Base-by-base conservation (phyloP, 257 asterid genomes). In the Przewalskia tangutica region DNA sequence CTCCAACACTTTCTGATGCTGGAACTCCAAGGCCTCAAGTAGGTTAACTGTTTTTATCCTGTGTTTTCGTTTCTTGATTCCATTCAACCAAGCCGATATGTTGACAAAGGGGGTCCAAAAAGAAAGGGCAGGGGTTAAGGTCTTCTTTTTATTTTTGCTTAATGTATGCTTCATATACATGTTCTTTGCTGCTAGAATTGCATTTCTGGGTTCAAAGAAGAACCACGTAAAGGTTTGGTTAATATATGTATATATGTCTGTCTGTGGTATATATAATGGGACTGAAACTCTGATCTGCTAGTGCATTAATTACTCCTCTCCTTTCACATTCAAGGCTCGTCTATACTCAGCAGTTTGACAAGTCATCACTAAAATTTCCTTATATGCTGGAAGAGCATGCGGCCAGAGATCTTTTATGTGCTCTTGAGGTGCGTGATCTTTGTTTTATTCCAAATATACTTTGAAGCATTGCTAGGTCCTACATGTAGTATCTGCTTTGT, bases 351-450 rank as follows among this genome's bases (percentile, higher is more conserved):
- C 77, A 38, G 12, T 65, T 13, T 16, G 11, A 36, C 27, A 34
- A 65, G 13, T 36, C 10, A 1, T 65, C 27, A 36, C 75, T 36
- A 1, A 36, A 1, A 7, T 65, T 65, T 65, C 8, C 46, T 1
- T 14, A 40, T 60, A 82, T 89, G 36, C 83, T 93, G 99, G 99
- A 93, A 84, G 98, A 95, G 85, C 91, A 89, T 44, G 93, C 97
- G 66, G 95, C 97, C 9, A 86, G 97, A 60, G 98, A 90, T 88
- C 83, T 91, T 59, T 94, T 91, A 81, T 90, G 83, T 90, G 99
- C 93, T 63, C 98, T 93, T 40, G 93, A 97, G 99, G 84, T 93
- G 16, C 97, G 97, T 80, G 97, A 92, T 87, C 90, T 93, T 6
- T 95, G 93, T 83, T 95, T 92, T 86, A 92, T 97, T 89, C 97